These are phyloP conservation scores for Septoria petroselini DNA, from an alignment of 2,329 filamentous ascomycete genomes.

Conservation along the genomic window DNA sequence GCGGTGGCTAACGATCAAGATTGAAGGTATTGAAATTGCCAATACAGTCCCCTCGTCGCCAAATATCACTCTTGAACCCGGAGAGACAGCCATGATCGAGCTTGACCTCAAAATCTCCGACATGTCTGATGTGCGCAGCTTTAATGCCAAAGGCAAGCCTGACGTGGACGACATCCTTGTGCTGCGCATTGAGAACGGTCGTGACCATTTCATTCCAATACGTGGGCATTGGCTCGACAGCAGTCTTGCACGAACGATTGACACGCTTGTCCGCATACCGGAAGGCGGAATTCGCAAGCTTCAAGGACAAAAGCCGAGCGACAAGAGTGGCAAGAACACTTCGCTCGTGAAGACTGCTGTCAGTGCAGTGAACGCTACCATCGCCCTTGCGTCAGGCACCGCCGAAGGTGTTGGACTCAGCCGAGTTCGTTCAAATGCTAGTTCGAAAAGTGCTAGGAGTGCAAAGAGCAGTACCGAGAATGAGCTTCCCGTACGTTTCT, in stretches of 20 bases:
- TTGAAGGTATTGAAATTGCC: slow-evolving; percentile 27
- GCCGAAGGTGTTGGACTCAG: background rate
- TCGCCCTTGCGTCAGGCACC: slow-evolving; percentile 12
- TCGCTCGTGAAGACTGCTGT: slow-evolving; percentile 16
- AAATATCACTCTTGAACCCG: slow-evolving; percentile 72
- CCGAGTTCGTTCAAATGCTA: background rate
- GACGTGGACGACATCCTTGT: slow-evolving; percentile 82
- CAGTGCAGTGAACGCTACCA: slow-evolving; percentile 20
- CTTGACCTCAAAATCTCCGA: slow-evolving; percentile 66
- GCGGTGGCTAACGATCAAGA: slow-evolving; percentile 65
- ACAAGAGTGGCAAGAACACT: slow-evolving; percentile 21
- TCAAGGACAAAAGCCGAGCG: slow-evolving; percentile 52
- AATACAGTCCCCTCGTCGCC: slow-evolving; percentile 30
- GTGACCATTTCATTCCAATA: slow-evolving; percentile 87
- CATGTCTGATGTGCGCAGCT: slow-evolving; percentile 59
- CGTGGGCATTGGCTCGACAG: slow-evolving; percentile 76
- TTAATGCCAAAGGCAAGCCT: slow-evolving; percentile 64
- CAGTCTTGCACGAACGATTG: slow-evolving; percentile 79
- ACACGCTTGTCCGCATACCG: slow-evolving; percentile 81
- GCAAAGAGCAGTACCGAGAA: slow-evolving; percentile 14
- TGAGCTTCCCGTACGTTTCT: slow-evolving; percentile 61
- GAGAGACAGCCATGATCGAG: slow-evolving; percentile 71
- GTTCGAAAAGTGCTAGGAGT: slow-evolving; percentile 11
- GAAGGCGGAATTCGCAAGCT: slow-evolving; percentile 73
- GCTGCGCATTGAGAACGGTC: slow-evolving; percentile 74